phyloP scores from a whole-genome alignment of 2,329 filamentous ascomycete species.

The Ophiostoma sp. region DNA sequence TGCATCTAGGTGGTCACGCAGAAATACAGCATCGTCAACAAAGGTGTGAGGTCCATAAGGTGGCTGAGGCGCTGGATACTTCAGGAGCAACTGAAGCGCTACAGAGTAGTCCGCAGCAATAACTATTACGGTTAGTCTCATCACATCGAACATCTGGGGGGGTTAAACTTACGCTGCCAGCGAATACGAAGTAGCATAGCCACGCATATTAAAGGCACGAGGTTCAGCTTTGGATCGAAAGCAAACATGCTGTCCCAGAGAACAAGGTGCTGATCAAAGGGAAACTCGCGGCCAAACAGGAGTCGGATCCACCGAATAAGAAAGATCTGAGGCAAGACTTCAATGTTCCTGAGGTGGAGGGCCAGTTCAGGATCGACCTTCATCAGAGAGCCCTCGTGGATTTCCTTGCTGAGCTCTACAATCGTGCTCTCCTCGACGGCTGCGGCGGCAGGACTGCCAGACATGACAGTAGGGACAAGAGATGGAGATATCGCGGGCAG shows the following conservation, averaged over 20 bases:
- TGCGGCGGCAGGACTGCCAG: not conserved
- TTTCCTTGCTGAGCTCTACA: conserved; percentile 75
- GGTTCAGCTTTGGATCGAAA: conserved; percentile 69
- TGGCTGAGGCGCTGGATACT: conserved; percentile 65
- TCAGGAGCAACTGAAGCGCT: conserved; percentile 73
- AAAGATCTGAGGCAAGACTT: conserved; percentile 94
- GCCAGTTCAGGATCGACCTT: conserved; percentile 43
- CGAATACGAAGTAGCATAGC: conserved; percentile 89
- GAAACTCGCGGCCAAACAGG: conserved; percentile 87
- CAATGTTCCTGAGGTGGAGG: conserved; percentile 71
- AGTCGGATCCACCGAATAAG: conserved; percentile 93
- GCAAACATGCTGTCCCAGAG: conserved; percentile 93
- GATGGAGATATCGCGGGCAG: conserved; percentile 19
- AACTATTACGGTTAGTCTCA: not conserved
- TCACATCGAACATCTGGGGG: not conserved
- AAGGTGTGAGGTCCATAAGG: conserved; percentile 69
- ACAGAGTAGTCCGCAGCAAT: conserved; percentile 75
- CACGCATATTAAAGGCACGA: conserved; percentile 87
- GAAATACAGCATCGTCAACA: conserved; percentile 76
- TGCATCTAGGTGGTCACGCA: conserved; percentile 58
- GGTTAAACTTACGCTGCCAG: conserved; percentile 65
- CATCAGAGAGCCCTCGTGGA: conserved; percentile 75
- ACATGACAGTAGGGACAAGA: not conserved
- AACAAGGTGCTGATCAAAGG: conserved; percentile 73
- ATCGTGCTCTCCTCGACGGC: conserved; percentile 55